Evolutionary conservation across 208 protist genomes (phyloP), one percentile per base, ranked within the genome.

Genomic region (Leishmania turanica): DNA sequence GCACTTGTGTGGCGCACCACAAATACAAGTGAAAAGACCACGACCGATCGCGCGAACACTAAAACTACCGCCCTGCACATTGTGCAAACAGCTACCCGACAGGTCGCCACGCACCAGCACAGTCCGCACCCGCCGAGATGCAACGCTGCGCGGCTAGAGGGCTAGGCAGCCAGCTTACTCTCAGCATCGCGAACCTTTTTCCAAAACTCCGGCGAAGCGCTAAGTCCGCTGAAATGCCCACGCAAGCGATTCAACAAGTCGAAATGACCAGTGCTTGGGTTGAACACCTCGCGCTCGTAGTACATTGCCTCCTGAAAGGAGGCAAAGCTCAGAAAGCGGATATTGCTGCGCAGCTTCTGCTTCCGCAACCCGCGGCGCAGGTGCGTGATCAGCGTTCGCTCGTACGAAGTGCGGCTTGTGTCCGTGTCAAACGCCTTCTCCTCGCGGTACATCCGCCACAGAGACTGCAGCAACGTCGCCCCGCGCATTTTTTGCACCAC

Each of bases 391-490:
- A 76, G 77, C 66, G 84, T 78, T 4, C 87, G 86, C 56, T 91
- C 84, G 42, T 82, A 78, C 58, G 75, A 78, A 15, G 78, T 83
- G 37, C 83, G 75, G 8, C 45, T 78, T 9, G 45, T 15, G 24
- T 96, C 87, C 1, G 60, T 81, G 45, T 96, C 91, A 71, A 96
- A 95, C 9, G 60, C 54, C 71, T 92, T 91, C 75, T 92, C 79
- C 37, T 84, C 74, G 1, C 78, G 51, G 83, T 94, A 93, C 93
- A 95, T 96, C 56, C 93, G 82, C 93, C 93, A 96, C 11, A 96
- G 87, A 0, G 91, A 96, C 83, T 96, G 93, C 87, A 96, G 78
- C 53, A 95, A 81, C 53, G 91, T 94, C 6, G 93, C 93, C 5
- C 87, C 91, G 53, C 91, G 87, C 64, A 95, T 81, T 58, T 92